phyloP scores from a whole-genome alignment of 1,284 basidiomycete genomes.

The Thecaphora frezii region DNA sequence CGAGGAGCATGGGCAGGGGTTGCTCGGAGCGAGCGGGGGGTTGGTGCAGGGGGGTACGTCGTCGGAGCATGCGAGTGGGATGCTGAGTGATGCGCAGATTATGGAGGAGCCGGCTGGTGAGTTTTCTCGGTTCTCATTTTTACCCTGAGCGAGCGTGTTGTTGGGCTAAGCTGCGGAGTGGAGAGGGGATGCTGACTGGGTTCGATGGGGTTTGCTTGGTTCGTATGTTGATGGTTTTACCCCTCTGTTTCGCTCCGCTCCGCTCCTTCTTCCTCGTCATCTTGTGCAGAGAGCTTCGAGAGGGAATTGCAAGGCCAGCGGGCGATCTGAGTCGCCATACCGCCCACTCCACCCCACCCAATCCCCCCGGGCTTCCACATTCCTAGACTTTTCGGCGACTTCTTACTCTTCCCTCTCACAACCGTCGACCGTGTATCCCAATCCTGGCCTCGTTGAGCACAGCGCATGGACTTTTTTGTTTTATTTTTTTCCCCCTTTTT shows the following conservation, averaged over 20 bases:
- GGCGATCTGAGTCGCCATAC: neutral
- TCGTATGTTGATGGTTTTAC: neutral
- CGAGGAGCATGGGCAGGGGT: slow-evolving; percentile 21
- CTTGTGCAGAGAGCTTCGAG: slow-evolving; percentile 17
- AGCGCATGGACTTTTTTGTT: too few species aligned
- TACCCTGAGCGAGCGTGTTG: too few species aligned
- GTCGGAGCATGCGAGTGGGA: slow-evolving; percentile 25
- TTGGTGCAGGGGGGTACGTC: slow-evolving; percentile 38
- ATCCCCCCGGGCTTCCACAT: too few species aligned
- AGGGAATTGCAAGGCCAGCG: slow-evolving; percentile 19
- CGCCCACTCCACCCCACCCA: too few species aligned
- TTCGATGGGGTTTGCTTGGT: neutral
- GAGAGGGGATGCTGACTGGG: neutral
- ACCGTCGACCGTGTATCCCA: too few species aligned
- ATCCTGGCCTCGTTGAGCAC: too few species aligned
- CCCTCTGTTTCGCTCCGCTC: neutral
- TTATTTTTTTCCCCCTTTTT: too few species aligned
- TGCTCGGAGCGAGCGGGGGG: slow-evolving; percentile 40
- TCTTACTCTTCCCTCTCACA: too few species aligned
- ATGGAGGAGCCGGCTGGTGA: slow-evolving; percentile 47
- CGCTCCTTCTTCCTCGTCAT: neutral
- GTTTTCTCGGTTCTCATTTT: too few species aligned
- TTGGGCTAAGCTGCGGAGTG: neutral
- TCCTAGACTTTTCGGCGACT: too few species aligned
- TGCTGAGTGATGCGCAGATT: slow-evolving; percentile 38